phyloP scores from a whole-genome alignment of 345 rosid species.

The Rhizophora apiculata region DNA sequence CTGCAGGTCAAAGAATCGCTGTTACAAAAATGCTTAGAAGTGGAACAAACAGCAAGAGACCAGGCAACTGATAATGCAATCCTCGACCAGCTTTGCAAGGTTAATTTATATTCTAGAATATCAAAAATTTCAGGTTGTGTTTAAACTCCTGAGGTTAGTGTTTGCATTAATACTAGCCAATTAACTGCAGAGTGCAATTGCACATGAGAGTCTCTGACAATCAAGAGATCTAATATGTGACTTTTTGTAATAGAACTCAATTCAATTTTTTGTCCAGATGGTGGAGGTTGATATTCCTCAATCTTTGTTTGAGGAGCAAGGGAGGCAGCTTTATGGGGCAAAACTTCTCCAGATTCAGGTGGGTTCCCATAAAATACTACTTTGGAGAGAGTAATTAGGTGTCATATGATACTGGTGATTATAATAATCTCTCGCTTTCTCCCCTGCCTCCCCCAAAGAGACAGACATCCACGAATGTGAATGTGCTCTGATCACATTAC shows the following conservation, averaged over 20 bases:
- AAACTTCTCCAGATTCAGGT: slow-evolving; percentile 86
- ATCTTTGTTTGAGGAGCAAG: slow-evolving; percentile 93
- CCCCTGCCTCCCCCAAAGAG: too few species aligned
- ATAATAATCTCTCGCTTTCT: too few species aligned
- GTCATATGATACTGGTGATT: background rate
- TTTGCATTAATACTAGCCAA: too few species aligned
- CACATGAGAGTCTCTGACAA: too few species aligned
- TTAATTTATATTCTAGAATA: slow-evolving; percentile 14
- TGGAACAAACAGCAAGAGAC: slow-evolving; percentile 75
- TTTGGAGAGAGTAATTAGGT: background rate
- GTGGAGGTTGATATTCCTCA: slow-evolving; percentile 83
- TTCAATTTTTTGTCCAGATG: slow-evolving; percentile 47
- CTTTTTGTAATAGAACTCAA: background rate
- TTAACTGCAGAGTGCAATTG: too few species aligned
- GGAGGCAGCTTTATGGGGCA: slow-evolving; percentile 89
- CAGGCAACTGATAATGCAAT: slow-evolving; percentile 95
- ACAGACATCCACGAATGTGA: background rate
- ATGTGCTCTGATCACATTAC: background rate
- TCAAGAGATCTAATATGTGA: background rate
- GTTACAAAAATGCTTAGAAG: slow-evolving; percentile 64
- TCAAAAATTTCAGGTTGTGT: slow-evolving; percentile 6
- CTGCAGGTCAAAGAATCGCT: slow-evolving; percentile 72
- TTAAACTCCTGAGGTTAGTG: slow-evolving; percentile 6
- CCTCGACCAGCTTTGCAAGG: slow-evolving; percentile 85
- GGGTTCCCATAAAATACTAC: slow-evolving; percentile 7